These are phyloP conservation scores for Dissophora ornata DNA, from an alignment of 192 early-diverging fungal species.

Conservation along the genomic window DNA sequence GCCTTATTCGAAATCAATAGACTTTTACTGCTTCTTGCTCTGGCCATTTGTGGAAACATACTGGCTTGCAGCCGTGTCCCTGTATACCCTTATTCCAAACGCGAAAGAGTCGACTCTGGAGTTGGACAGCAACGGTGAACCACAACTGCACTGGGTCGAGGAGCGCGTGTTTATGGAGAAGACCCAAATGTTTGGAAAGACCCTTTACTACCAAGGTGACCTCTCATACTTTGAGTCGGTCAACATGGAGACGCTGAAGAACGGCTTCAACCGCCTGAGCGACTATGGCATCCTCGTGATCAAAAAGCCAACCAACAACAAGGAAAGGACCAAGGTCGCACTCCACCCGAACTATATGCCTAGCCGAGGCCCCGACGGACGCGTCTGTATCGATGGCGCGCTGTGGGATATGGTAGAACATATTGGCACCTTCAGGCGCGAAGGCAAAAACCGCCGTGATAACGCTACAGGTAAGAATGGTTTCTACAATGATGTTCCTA, in stretches of 20 bases:
- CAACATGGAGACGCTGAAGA: slow-evolving; percentile 87
- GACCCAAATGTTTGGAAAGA: slow-evolving; percentile 82
- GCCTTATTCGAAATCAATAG: slow-evolving; percentile 40
- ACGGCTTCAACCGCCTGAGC: slow-evolving; percentile 76
- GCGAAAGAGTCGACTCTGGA: slow-evolving; percentile 1
- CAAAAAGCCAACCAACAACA: slow-evolving; percentile 58
- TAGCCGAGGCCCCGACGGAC: slow-evolving; percentile 55
- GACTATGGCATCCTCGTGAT: slow-evolving; percentile 75
- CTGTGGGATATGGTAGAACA: slow-evolving; percentile 86
- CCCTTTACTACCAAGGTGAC: slow-evolving; percentile 85
- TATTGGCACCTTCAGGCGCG: slow-evolving; percentile 81
- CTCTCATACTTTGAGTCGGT: slow-evolving; percentile 82
- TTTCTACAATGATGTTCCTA: too few species aligned
- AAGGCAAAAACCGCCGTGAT: slow-evolving; percentile 88
- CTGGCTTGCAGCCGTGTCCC: slow-evolving; percentile 77
- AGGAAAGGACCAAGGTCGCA: slow-evolving; percentile 58
- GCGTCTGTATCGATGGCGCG: slow-evolving; percentile 65
- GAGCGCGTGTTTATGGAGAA: slow-evolving; percentile 76
- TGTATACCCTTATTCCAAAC: slow-evolving; percentile 50
- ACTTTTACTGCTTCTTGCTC: slow-evolving; percentile 85
- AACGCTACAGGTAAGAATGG: slow-evolving; percentile 80
- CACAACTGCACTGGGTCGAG: slow-evolving; percentile 72
- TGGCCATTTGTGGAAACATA: slow-evolving; percentile 94
- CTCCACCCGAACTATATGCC: slow-evolving; percentile 61
- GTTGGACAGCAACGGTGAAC: slow-evolving; percentile 35